Evolutionary conservation across 179 eudicot genomes (phyloP).

Genomic region (Dionaea muscipula): DNA sequence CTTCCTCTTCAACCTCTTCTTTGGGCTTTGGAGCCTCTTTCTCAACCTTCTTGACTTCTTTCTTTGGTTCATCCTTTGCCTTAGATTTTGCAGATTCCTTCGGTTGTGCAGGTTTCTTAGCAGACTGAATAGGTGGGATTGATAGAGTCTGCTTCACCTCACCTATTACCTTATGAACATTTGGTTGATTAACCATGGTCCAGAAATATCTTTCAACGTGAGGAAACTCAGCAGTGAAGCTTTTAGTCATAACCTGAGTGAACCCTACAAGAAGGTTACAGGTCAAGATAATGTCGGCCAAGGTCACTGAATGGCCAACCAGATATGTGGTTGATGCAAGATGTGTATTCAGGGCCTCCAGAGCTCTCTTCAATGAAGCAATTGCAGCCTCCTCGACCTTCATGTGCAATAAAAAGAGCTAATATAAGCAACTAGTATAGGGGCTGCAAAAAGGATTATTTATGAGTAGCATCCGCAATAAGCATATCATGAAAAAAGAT

Average conservation of each 20-base stretch:
- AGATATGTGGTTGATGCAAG: conserved; percentile 53
- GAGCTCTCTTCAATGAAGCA: conserved; percentile 45
- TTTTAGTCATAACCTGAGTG: conserved; percentile 39
- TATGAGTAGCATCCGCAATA: too few species aligned
- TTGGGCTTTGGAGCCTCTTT: conserved; percentile 40
- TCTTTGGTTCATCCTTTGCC: conserved; percentile 52
- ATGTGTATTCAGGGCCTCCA: conserved; percentile 53
- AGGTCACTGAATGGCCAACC: conserved; percentile 52
- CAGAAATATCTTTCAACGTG: conserved; percentile 70
- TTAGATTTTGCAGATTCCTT: conserved; percentile 52
- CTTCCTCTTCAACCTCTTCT: conserved; percentile 33
- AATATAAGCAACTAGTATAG: neutral
- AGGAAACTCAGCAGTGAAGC: conserved; percentile 66
- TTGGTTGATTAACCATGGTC: conserved; percentile 70
- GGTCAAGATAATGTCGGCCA: conserved; percentile 56
- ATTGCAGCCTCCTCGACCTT: conserved; percentile 62
- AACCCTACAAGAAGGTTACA: conserved; percentile 44
- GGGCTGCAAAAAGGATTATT: too few species aligned
- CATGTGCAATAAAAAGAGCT: neutral
- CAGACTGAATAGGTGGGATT: conserved; percentile 31
- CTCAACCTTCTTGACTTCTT: conserved; percentile 28
- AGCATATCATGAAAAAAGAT: too few species aligned
- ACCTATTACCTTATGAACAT: conserved; percentile 48
- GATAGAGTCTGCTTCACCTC: conserved; percentile 41
- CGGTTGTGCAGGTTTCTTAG: conserved; percentile 25